phyloP scores from a whole-genome alignment of 2,329 filamentous ascomycete species.

The Diaporthe humulicola region DNA sequence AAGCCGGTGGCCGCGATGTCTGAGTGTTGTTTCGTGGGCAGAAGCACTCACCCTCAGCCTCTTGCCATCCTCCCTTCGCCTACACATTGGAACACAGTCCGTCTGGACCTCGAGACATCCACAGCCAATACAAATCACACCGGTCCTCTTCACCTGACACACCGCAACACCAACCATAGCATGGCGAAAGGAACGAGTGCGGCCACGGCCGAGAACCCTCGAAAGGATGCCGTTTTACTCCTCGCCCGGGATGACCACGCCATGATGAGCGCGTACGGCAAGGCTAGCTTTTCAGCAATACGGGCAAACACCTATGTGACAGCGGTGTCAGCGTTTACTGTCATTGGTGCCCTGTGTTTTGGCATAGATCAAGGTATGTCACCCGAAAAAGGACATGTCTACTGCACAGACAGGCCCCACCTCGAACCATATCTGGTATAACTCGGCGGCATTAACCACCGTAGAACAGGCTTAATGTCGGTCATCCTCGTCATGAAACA shows the following conservation, averaged over 20 bases:
- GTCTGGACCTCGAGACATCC: background rate
- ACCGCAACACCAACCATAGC: background rate
- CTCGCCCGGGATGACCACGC: conserved; percentile 24
- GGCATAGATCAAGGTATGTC: conserved; percentile 42
- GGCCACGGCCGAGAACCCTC: conserved; percentile 25
- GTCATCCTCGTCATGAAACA: conserved; percentile 32
- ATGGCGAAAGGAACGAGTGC: background rate
- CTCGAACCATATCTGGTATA: background rate
- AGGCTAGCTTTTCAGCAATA: conserved; percentile 23
- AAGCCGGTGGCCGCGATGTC: conserved; percentile 4
- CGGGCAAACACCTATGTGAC: conserved; percentile 23
- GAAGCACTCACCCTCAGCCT: conserved; percentile 11
- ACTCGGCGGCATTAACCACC: background rate
- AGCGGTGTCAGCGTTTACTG: conserved; percentile 49
- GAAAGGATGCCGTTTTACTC: conserved; percentile 7
- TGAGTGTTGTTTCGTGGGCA: background rate
- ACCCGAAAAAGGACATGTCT: background rate
- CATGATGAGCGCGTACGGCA: conserved; percentile 27
- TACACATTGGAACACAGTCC: conserved; percentile 9
- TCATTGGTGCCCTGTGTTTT: conserved; percentile 47
- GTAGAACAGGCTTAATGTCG: conserved; percentile 16
- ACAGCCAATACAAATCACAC: background rate
- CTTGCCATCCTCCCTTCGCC: background rate
- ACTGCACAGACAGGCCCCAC: background rate
- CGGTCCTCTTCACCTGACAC: no score